phyloP scores from a whole-genome alignment of 345 rosid species.

The Diplotaxis tenuifolia region DNA sequence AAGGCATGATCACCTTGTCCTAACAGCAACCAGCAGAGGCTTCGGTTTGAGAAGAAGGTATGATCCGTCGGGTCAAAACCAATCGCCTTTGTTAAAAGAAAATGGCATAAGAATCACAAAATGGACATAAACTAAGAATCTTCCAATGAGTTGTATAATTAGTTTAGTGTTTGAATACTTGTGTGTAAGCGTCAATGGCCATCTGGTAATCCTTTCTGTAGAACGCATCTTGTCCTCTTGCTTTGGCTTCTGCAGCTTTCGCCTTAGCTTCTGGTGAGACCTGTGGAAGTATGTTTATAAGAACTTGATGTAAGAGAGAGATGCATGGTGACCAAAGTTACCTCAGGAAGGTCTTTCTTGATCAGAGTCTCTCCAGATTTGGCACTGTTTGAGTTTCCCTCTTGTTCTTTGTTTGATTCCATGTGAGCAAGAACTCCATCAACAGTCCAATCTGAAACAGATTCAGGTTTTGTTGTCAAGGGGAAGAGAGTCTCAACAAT shows the following conservation, averaged over 20 bases:
- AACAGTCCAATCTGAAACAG: slow-evolving; percentile 70
- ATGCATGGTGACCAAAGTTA: slow-evolving; percentile 17
- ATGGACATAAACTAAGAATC: background rate
- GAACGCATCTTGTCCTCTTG: slow-evolving; percentile 84
- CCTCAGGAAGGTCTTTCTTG: slow-evolving; percentile 62
- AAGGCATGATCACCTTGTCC: slow-evolving; percentile 83
- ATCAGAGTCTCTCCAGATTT: slow-evolving; percentile 34
- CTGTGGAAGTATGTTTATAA: slow-evolving; percentile 33
- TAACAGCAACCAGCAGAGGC: slow-evolving; percentile 80
- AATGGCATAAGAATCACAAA: background rate
- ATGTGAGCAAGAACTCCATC: slow-evolving; percentile 63
- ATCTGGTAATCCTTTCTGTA: slow-evolving; percentile 52
- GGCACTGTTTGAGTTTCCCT: slow-evolving; percentile 33
- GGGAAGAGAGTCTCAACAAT: slow-evolving; percentile 77
- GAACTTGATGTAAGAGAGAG: background rate
- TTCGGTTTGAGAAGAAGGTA: slow-evolving; percentile 70
- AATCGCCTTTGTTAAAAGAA: slow-evolving; percentile 58
- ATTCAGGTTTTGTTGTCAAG: slow-evolving; percentile 50
- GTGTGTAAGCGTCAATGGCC: slow-evolving; percentile 80
- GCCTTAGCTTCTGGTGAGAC: slow-evolving; percentile 70
- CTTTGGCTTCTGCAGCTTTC: slow-evolving; percentile 87
- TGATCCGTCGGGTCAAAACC: slow-evolving; percentile 80
- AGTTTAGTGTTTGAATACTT: slow-evolving; percentile 45
- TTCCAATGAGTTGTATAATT: background rate
- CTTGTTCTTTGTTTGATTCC: slow-evolving; percentile 51